Evolutionary conservation across 495 filamentous ascomycete genomes (phyloP).

Genomic region (Annulohypoxylon stygium): DNA sequence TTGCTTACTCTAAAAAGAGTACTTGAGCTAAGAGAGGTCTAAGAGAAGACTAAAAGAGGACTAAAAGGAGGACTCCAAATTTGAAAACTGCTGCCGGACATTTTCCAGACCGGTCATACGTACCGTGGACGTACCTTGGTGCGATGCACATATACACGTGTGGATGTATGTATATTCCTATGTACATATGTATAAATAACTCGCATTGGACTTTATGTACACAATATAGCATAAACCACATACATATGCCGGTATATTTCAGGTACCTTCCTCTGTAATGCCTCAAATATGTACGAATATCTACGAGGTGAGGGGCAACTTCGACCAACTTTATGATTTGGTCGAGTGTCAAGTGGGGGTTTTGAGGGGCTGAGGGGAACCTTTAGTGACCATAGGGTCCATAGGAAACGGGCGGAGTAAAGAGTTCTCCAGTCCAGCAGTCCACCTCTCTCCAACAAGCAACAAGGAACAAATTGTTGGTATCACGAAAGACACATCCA

Average conservation of each 20-base stretch:
- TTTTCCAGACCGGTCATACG: constrained; percentile 11
- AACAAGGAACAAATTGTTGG: constrained; percentile 9
- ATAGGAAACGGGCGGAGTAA: neutral
- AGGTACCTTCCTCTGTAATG: constrained; percentile 6
- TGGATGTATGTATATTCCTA: constrained; percentile 8
- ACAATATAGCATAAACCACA: constrained; percentile 2
- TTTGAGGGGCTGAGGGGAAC: constrained; percentile 32
- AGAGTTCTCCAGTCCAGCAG: neutral
- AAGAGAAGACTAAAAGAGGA: neutral
- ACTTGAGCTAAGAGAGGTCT: neutral
- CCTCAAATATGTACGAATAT: constrained; percentile 2
- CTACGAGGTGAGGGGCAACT: constrained; percentile 28
- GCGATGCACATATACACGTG: constrained; percentile 5
- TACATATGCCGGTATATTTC: neutral
- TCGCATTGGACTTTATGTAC: neutral
- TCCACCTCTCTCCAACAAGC: neutral
- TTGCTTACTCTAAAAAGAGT: constrained; percentile 8
- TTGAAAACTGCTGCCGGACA: neutral
- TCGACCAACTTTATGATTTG: constrained; percentile 11
- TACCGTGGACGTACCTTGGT: constrained; percentile 10
- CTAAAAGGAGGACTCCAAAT: neutral
- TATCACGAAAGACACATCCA: neutral
- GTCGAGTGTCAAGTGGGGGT: constrained; percentile 19
- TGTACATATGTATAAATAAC: neutral
- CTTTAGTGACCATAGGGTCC: neutral